A percentile compares a stretch with the other conserved stretches of the same genome.
Conservation (phyloP, 1,139 yeast species). For the Nakaseomyces uthaithaninus region DNA sequence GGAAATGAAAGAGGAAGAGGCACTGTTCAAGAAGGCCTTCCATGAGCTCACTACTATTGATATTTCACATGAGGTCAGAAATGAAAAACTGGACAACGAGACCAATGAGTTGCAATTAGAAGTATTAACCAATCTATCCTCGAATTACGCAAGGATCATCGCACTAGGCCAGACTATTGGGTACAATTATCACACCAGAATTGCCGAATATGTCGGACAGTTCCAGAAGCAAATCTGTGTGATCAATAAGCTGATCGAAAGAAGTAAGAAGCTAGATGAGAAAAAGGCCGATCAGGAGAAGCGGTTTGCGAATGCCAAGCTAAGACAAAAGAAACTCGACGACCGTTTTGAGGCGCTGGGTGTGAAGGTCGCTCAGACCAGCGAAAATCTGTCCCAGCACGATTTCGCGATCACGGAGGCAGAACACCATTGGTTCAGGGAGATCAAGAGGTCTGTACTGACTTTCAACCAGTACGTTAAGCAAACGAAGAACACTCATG, state of each 20-base stretch:
- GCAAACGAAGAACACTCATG: conserved; percentile 16
- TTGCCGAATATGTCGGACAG: conserved; percentile 32
- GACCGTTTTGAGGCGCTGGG: conserved; percentile 19
- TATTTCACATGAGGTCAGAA: conserved; percentile 21
- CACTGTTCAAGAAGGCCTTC: conserved; percentile 14
- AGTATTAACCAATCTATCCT: conserved; percentile 21
- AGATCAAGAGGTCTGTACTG: conserved; percentile 33
- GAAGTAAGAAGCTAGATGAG: conserved; percentile 7
- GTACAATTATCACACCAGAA: conserved; percentile 27
- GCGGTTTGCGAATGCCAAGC: conserved; percentile 32
- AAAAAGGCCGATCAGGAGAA: conserved; percentile 14
- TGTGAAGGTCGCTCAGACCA: conserved; percentile 13
- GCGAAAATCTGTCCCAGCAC: conserved; percentile 14
- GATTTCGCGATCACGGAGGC: conserved; percentile 34
- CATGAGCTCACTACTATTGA: conserved; percentile 14
- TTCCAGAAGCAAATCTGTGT: conserved; percentile 35
- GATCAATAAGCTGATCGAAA: conserved; percentile 15
- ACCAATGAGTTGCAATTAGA: conserved; percentile 26
- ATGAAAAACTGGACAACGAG: conserved; percentile 18
- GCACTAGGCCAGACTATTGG: conserved; percentile 23
- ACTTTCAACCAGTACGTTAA: conserved; percentile 30
- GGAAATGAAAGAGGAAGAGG: conserved; percentile 19
- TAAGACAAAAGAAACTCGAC: conserved; percentile 31
- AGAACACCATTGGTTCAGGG: conserved; percentile 41
- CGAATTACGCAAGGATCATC: conserved; percentile 19